Conservation (phyloP, 139 green algal species). For the Volvox reticuliferus region DNA sequence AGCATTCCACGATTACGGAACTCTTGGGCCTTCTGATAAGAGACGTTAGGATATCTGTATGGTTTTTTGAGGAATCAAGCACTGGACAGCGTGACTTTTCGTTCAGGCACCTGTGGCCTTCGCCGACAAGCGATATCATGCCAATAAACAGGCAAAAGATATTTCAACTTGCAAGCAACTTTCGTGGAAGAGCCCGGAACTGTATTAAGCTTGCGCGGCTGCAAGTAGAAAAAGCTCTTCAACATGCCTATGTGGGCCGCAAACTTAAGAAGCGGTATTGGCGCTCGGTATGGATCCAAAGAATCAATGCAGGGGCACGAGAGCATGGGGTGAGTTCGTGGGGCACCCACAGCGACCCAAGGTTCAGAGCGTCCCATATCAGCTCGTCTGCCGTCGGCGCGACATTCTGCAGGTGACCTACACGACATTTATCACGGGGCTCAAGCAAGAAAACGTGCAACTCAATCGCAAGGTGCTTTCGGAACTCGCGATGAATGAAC, state of each 20-base stretch:
- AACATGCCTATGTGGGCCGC: constrained; percentile 91
- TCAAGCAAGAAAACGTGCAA: constrained; percentile 90
- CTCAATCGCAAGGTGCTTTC: constrained; percentile 96
- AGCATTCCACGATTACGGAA: too few species aligned
- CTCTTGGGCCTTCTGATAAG: too few species aligned
- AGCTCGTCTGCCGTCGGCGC: too few species aligned
- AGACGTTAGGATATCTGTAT: too few species aligned
- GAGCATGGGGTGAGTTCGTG: constrained; percentile 87
- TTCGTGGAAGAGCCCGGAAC: constrained; percentile 92
- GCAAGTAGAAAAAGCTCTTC: constrained; percentile 93
- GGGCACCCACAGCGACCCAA: not conserved
- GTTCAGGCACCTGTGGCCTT: not conserved
- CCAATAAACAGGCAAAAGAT: constrained; percentile 82
- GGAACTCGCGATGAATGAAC: constrained; percentile 94
- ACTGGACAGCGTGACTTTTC: too few species aligned
- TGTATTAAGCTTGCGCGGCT: constrained; percentile 86
- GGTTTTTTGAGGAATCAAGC: too few species aligned
- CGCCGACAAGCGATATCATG: constrained; percentile 30
- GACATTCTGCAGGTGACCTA: constrained; percentile 86
- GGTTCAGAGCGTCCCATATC: not conserved
- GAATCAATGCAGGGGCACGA: constrained; percentile 89
- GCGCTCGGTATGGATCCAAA: constrained; percentile 92
- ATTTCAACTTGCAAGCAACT: constrained; percentile 91
- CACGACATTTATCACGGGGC: constrained; percentile 86
- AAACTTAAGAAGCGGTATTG: constrained; percentile 93